A percentile compares a stretch with the other conserved stretches of the same genome.
These are phyloP conservation scores for Effrenium voratum DNA, from an alignment of 73 alveolate species.

Conservation along the genomic window DNA sequence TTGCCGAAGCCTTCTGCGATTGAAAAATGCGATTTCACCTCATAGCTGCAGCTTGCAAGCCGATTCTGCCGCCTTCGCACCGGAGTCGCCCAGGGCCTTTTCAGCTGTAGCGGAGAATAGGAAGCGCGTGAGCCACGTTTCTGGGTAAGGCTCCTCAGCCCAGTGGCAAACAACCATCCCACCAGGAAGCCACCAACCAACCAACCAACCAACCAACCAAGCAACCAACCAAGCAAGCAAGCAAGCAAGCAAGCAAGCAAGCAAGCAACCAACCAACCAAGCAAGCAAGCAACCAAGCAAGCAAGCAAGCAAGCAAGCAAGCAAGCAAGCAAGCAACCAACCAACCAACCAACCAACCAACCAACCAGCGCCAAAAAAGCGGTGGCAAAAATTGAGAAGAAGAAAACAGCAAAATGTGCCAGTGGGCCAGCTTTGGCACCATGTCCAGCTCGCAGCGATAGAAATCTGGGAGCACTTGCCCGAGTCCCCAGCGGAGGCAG, in stretches of 20 bases:
- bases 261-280: neutral
- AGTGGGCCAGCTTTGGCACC: too few relatives aligned
- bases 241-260: neutral
- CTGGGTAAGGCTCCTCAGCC: neutral
- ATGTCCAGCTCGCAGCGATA: too few relatives aligned
- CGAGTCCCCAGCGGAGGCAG: conserved; percentile 35
- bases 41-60: too few relatives aligned
- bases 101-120: conserved; percentile 12
- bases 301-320: neutral
- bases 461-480: conserved; percentile 8
- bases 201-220: neutral
- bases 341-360: neutral
- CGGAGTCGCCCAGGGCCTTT: neutral
- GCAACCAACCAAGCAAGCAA: neutral
- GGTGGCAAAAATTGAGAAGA: too few relatives aligned
- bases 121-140: conserved; percentile 1
- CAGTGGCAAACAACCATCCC: neutral
- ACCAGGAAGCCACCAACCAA: neutral
- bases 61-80: too few relatives aligned
- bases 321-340: neutral
- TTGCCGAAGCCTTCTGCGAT: too few relatives aligned
- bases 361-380: too few relatives aligned
- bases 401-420: too few relatives aligned
- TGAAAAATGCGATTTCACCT: too few relatives aligned
- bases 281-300: neutral